phyloP scores from a whole-genome alignment of 1,284 basidiomycete species.

The Ustilago shanxiensis region DNA sequence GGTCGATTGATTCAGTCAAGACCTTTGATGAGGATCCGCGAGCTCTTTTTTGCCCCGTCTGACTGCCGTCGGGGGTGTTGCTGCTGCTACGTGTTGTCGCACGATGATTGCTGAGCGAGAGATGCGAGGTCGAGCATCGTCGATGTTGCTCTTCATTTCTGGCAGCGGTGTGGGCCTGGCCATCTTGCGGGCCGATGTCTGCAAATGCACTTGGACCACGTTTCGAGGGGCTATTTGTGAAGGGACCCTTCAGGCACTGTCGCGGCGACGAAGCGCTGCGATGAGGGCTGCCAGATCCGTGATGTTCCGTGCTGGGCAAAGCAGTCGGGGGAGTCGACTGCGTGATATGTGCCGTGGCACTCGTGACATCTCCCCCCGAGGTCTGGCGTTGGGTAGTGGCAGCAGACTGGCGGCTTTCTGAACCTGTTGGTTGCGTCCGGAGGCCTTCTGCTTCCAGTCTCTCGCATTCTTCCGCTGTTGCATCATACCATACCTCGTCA shows the following conservation, averaged over 20 bases:
- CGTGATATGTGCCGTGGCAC: background rate
- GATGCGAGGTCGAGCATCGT: background rate
- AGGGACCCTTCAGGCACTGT: background rate
- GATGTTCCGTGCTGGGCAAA: background rate
- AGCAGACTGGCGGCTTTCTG: background rate
- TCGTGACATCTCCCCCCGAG: background rate
- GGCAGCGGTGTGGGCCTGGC: no score
- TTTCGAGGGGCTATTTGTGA: background rate
- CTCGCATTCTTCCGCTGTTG: slow-evolving; percentile 22
- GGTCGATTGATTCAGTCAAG: slow-evolving; percentile 4
- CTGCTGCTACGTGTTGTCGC: background rate
- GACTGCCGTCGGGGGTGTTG: background rate
- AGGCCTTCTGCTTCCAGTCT: slow-evolving; percentile 31
- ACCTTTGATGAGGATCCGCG: background rate
- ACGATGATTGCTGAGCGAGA: background rate
- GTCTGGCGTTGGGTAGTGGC: background rate
- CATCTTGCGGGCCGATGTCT: background rate
- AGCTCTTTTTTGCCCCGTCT: background rate
- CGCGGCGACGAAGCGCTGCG: background rate
- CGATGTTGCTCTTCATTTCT: no score
- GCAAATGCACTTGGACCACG: background rate
- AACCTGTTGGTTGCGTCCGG: background rate
- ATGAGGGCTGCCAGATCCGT: background rate
- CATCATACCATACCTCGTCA: background rate
- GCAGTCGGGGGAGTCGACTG: background rate